Evolutionary conservation across 805 yeast species (phyloP).

Genomic region (Schwanniomyces polymorphus): DNA sequence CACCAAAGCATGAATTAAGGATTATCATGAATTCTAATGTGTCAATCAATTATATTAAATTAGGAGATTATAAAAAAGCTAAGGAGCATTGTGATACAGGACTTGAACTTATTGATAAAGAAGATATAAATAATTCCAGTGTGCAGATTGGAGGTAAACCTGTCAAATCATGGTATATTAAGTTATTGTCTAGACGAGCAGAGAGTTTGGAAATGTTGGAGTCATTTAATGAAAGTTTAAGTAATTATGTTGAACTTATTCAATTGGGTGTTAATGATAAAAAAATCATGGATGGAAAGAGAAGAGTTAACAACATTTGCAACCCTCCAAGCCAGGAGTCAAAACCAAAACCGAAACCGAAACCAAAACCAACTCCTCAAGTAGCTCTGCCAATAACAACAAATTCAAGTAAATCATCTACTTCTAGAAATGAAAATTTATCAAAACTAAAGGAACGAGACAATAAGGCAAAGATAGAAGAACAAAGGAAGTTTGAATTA

Average conservation of each 20-base stretch:
- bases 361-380: constrained; percentile 11
- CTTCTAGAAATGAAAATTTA: constrained; percentile 21
- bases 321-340: constrained; percentile 36
- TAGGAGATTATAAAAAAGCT: constrained; percentile 67
- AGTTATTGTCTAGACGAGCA: constrained; percentile 68
- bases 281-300: constrained; percentile 72
- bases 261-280: constrained; percentile 63
- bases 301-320: constrained; percentile 69
- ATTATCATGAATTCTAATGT: constrained; percentile 76
- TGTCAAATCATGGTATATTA: constrained; percentile 71
- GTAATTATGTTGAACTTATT: constrained; percentile 59
- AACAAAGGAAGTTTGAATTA: constrained; percentile 49
- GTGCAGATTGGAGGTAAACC: constrained; percentile 48
- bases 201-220: constrained; percentile 85
- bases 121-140: constrained; percentile 21
- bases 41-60: constrained; percentile 54
- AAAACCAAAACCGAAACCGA: constrained; percentile 10
- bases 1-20: constrained; percentile 61
- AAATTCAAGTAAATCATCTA: constrained; percentile 1
- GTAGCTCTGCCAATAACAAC: constrained; percentile 3
- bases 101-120: constrained; percentile 29
- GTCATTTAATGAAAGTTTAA: constrained; percentile 61
- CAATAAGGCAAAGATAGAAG: constrained; percentile 49
- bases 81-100: constrained; percentile 49
- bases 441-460: constrained; percentile 51